Conservation (phyloP, 495 filamentous ascomycete species). For the Aspergillus campestris region DNA sequence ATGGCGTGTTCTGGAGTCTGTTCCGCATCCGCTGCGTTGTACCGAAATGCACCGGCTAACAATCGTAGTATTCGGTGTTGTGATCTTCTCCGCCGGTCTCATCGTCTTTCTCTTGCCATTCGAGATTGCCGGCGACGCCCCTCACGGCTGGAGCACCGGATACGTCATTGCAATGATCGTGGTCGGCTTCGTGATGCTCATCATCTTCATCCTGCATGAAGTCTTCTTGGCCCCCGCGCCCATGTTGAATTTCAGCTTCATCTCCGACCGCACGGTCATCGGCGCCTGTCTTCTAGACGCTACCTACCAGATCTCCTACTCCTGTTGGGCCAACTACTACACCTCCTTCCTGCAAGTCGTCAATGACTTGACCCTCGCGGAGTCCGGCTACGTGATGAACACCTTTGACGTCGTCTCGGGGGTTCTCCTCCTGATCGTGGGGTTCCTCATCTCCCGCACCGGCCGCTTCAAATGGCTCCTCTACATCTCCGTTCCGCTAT, state of each 20-base stretch:
- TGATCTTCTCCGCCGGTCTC: slow-evolving; percentile 48
- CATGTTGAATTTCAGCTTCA: slow-evolving; percentile 51
- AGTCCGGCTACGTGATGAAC: slow-evolving; percentile 48
- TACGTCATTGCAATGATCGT: slow-evolving; percentile 50
- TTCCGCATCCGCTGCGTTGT: no score
- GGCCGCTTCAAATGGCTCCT: slow-evolving; percentile 48
- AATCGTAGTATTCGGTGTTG: slow-evolving; percentile 38
- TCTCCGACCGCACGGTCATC: slow-evolving; percentile 55
- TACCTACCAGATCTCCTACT: slow-evolving; percentile 47
- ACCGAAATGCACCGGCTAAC: neutral
- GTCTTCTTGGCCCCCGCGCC: slow-evolving; percentile 40
- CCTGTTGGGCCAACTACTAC: slow-evolving; percentile 53
- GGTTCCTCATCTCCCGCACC: slow-evolving; percentile 43
- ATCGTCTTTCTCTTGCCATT: slow-evolving; percentile 56
- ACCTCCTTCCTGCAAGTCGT: slow-evolving; percentile 69
- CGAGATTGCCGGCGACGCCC: slow-evolving; percentile 36
- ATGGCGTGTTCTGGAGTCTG: neutral
- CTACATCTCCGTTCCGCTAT: slow-evolving; percentile 49
- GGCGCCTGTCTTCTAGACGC: slow-evolving; percentile 51
- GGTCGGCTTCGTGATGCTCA: slow-evolving; percentile 44
- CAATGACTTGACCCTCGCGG: slow-evolving; percentile 41
- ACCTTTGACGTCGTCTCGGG: slow-evolving; percentile 43
- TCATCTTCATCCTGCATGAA: slow-evolving; percentile 51
- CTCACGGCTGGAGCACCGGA: slow-evolving; percentile 39
- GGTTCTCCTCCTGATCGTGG: slow-evolving; percentile 40